Conservation (phyloP, 192 early-diverging fungal species). For the Lobosporangium transversale region DNA sequence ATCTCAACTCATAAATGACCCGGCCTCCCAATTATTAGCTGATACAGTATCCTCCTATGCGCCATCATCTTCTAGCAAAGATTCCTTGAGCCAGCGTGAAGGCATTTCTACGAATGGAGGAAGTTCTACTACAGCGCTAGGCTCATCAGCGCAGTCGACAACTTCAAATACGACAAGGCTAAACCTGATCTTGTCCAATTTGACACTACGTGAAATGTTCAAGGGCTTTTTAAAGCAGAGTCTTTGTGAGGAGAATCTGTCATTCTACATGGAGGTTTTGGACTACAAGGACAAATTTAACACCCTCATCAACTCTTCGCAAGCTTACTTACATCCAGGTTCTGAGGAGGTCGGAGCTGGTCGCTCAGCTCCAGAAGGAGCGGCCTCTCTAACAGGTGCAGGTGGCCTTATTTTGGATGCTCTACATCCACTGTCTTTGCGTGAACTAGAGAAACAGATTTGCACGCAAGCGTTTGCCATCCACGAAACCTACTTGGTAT, state of each 20-base stretch:
- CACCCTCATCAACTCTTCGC: conserved; percentile 29
- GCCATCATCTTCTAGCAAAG: conserved; percentile 32
- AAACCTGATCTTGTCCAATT: conserved; percentile 66
- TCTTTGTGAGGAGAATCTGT: conserved; percentile 78
- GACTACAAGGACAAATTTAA: conserved; percentile 55
- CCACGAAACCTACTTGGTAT: conserved; percentile 60
- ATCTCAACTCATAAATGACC: conserved; percentile 43
- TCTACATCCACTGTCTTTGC: conserved; percentile 23
- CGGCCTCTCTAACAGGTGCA: background rate
- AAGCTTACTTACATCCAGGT: conserved; percentile 16
- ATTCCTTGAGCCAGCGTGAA: conserved; percentile 24
- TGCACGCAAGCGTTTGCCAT: conserved; percentile 64
- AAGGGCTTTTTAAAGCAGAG: conserved; percentile 71
- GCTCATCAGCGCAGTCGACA: conserved; percentile 12
- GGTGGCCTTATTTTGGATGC: background rate
- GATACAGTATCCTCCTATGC: conserved; percentile 43
- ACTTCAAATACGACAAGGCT: conserved; percentile 65
- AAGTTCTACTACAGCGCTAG: conserved; percentile 1
- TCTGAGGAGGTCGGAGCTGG: conserved; percentile 9
- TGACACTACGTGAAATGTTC: conserved; percentile 64
- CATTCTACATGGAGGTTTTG: conserved; percentile 71
- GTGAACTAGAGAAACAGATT: conserved; percentile 55
- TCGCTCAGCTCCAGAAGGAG: background rate
- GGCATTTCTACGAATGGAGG: conserved; percentile 2
- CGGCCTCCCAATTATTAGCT: conserved; percentile 37